A percentile compares a stretch with the other conserved stretches of the same genome.
phyloP scores from a whole-genome alignment of 1,284 basidiomycete genomes.

The Leccinum angustisporum region DNA sequence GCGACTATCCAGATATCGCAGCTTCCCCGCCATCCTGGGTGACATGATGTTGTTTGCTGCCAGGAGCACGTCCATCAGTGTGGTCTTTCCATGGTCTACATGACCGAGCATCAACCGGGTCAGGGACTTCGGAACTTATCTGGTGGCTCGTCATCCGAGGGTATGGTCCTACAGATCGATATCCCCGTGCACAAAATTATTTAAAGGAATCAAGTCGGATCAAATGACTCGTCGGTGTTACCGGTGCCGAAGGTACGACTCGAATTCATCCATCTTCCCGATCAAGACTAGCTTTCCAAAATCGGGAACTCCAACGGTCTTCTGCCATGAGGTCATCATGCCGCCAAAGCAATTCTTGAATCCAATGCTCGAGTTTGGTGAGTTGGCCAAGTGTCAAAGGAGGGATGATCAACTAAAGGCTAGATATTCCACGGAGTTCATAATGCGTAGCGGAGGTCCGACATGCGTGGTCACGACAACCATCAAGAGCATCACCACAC shows the following conservation, averaged over 20 bases:
- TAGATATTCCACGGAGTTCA: slow-evolving; percentile 71
- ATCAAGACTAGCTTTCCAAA: slow-evolving; percentile 85
- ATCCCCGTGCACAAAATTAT: not conserved
- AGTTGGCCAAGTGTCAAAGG: slow-evolving; percentile 47
- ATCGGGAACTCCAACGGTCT: slow-evolving; percentile 47
- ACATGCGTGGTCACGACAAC: slow-evolving; percentile 17
- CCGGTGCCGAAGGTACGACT: not conserved
- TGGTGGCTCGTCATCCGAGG: slow-evolving; percentile 21
- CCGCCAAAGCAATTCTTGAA: slow-evolving; percentile 81
- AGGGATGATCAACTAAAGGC: slow-evolving; percentile 68
- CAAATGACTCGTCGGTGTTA: not conserved
- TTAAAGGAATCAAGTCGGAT: not conserved
- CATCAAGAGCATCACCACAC: slow-evolving; percentile 32
- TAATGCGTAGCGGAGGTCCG: slow-evolving; percentile 44
- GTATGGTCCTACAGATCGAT: slow-evolving; percentile 6
- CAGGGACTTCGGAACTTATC: slow-evolving; percentile 38
- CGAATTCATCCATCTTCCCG: slow-evolving; percentile 59
- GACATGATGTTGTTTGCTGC: slow-evolving; percentile 99
- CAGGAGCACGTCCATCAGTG: slow-evolving; percentile 92
- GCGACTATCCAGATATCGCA: slow-evolving; percentile 93
- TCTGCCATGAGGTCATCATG: slow-evolving; percentile 30
- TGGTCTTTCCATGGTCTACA: slow-evolving; percentile 92
- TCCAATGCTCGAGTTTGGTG: slow-evolving; percentile 69
- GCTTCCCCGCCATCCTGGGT: slow-evolving; percentile 90
- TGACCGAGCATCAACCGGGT: slow-evolving; percentile 69